Conservation (phyloP, 495 filamentous ascomycete species). For the Penicillium simplicissimum region DNA sequence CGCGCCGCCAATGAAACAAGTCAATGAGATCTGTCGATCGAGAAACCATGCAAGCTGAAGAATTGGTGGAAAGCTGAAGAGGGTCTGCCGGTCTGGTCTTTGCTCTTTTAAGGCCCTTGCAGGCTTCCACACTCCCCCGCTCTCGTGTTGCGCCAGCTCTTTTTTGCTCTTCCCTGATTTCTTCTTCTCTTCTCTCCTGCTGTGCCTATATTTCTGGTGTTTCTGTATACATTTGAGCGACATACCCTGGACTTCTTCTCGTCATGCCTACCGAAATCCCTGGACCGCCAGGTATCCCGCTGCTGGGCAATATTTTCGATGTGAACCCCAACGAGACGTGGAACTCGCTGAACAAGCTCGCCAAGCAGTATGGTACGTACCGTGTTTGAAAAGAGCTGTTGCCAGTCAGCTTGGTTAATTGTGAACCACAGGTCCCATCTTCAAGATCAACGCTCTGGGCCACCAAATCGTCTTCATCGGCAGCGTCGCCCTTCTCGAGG, state of each 20-base stretch:
- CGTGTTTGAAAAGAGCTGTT: neutral
- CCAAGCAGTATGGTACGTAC: constrained; percentile 60
- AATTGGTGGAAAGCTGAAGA: constrained; percentile 18
- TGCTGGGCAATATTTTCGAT: constrained; percentile 69
- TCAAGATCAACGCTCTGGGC: constrained; percentile 61
- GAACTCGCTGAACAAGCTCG: constrained; percentile 61
- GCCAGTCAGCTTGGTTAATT: neutral
- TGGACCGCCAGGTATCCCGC: constrained; percentile 62
- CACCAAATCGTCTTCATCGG: constrained; percentile 54
- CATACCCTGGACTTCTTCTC: constrained; percentile 4
- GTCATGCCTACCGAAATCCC: constrained; percentile 57
- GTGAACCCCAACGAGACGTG: constrained; percentile 62
- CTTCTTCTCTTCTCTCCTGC: neutral
- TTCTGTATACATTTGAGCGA: constrained; percentile 10
- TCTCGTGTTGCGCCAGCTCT: neutral
- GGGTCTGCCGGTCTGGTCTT: neutral
- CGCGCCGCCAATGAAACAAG: constrained; percentile 9
- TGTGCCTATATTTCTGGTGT: neutral
- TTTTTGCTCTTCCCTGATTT: constrained; percentile 5
- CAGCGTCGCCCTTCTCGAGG: constrained; percentile 61
- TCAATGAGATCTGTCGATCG: constrained; percentile 29
- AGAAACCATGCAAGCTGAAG: constrained; percentile 23
- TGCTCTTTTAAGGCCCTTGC: constrained; percentile 14
- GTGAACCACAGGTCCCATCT: constrained; percentile 58
- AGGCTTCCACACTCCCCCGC: constrained; percentile 15